Evolutionary conservation across 1,284 basidiomycete species (phyloP), one percentile per base, ranked within the genome.

Genomic region (Inonotus obliquus): DNA sequence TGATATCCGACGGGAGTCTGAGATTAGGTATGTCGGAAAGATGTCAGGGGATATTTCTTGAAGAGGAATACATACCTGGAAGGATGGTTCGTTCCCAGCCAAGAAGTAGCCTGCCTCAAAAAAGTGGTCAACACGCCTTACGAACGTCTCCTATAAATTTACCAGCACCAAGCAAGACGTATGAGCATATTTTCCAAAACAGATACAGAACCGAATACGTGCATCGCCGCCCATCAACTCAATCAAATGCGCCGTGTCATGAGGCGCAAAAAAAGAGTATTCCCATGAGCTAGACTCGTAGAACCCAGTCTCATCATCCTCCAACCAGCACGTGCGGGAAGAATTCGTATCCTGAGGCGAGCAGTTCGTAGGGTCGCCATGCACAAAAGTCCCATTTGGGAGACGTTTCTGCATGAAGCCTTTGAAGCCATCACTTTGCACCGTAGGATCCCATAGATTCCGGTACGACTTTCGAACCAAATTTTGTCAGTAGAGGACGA

Each of bases 251-350:
- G 75, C 76, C 10, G 72, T 76, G 57, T 78, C 76, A 60, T 77
- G 76, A 2, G 76, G 76, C 13, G 68, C 76, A 61, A 75, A 63
- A 44, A 63, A 60, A 4, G 57, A 59, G 39, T 63, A 76, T 71
- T 87, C 85, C 85, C 85, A 87, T 32, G 83, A 83, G 1, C 83
- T 85, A 0, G 84, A 84, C 67, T 88, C 85, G 66, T 85, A 87
- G 71, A 88, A 87, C 9, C 4, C 85, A 65, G 79, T 80, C 2
- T 72, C 67, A 66, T 87, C 87, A 66, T 78, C 76, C 2, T 71
- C 71, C 21, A 88, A 71, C 0, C 84, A 86, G 67, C 85, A 88
- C 32, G 78, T 69, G 17, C 81, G 72, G 32, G 32, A 76, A 2
- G 67, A 65, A 65, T 79, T 72, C 9, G 72, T 77, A 67, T 87